Percentiles rank a stretch among this genome's conserved stretches.
These are phyloP conservation scores for Aegilops sharonensis DNA, from an alignment of 176 grass and related monocot species.

Conservation along the genomic window DNA sequence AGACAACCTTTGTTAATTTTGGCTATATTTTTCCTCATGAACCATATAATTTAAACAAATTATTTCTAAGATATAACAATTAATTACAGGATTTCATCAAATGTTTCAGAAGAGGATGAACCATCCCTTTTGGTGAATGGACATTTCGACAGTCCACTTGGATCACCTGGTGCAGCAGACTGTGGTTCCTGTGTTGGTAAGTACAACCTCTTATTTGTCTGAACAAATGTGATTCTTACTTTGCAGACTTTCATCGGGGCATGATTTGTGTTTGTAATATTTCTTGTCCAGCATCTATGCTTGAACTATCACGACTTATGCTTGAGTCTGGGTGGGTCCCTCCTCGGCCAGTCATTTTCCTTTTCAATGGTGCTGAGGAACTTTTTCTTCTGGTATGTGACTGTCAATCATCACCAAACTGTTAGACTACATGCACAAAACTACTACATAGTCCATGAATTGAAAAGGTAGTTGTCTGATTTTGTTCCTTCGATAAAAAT, in stretches of 20 bases:
- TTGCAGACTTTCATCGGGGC: constrained; percentile 11
- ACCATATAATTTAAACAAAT: constrained; percentile 39
- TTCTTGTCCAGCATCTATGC: constrained; percentile 92
- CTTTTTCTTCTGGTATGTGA: constrained; percentile 95
- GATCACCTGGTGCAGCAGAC: constrained; percentile 90
- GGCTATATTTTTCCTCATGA: constrained; percentile 22
- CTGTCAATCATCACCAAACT: constrained; percentile 13
- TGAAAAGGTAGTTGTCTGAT: background rate
- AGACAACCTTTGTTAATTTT: constrained; percentile 10
- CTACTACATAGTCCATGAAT: background rate
- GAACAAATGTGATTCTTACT: constrained; percentile 5
- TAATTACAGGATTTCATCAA: constrained; percentile 97
- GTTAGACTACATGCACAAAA: background rate
- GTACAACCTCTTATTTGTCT: constrained; percentile 18
- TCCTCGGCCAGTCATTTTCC: constrained; percentile 86
- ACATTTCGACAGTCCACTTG: constrained; percentile 96
- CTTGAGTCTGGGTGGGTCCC: constrained; percentile 91
- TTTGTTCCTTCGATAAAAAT: background rate
- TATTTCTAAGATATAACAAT: constrained; percentile 61
- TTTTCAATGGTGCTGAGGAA: constrained; percentile 99
- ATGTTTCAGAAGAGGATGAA: constrained; percentile 89
- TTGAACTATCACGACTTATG: constrained; percentile 91
- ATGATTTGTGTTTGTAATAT: constrained; percentile 34
- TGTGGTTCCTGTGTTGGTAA: constrained; percentile 99
- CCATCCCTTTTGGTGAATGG: constrained; percentile 89